Evolutionary conservation across 2,329 filamentous ascomycete species (phyloP), one percentile per base, ranked within the genome.

Genomic region (Fusarium floridanum): DNA sequence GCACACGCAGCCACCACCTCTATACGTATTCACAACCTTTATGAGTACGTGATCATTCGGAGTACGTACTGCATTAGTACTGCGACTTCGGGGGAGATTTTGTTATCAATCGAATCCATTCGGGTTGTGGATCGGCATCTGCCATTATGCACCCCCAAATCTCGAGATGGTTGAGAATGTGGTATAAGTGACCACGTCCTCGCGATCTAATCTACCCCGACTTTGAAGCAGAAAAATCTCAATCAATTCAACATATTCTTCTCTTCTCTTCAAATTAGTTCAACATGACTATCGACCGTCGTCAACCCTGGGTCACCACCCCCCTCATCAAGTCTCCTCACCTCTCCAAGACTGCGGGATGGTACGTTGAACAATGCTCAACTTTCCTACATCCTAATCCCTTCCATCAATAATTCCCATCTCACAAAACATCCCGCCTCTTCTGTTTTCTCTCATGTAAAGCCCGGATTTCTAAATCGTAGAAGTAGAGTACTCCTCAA

Each of bases 401-500:
- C n/a, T 43, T 37, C 39, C 43, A 24, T 37, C n/a, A 10, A 34
- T 29, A 8, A 16, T 9, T 24, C 12, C 6, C 17, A 39, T 27
- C 9, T 8, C 45, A n/a, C 8, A 6, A 20, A 37, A 2, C 5
- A 22, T 5, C 45, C 34, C 3, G 7, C 1, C 16, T 45, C 20
- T 29, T 7, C 10, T 9, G 6, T 41, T 24, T 14, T 10, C 22
- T 1, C 17, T 12, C 27, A 9, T 64, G 64, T 39, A 64, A 67
- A 61, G 61, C 55, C 36, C 45, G 16, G 72, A 67, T 62, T 65
- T 68, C 72, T 76, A 73, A 73, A 71, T 67, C 66, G 64, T 56
- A 68, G 67, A 70, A 87, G 93, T 86, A 91, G 92, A 84, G 90
- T 97, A 84, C 94, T 92, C 82, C 90, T 97, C 79, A 97, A 97